Evolutionary conservation across 2,329 filamentous ascomycete species (phyloP).

Genomic region (Emmonsia crescens): DNA sequence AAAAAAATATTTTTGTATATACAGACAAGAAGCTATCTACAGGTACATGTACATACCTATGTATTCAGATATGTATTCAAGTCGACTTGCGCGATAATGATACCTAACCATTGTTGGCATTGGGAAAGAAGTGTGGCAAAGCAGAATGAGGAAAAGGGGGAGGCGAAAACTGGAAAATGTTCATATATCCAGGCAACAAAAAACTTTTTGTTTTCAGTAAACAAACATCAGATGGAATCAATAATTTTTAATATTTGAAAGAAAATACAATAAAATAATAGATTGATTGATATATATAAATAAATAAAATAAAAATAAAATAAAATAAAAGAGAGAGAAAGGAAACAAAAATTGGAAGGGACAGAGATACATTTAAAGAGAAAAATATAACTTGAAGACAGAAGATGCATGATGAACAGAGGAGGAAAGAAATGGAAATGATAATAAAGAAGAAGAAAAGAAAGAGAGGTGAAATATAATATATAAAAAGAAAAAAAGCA

Average conservation of each 20-base stretch:
- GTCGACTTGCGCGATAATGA: neutral
- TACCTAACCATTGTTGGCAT: neutral
- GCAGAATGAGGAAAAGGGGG: too few relatives aligned
- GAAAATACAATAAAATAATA: neutral
- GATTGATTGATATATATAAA: neutral
- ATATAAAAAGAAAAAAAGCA: neutral
- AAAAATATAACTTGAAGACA: neutral
- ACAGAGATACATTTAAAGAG: neutral
- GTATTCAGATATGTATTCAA: neutral
- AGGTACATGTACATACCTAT: too few relatives aligned
- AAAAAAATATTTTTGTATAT: too few relatives aligned
- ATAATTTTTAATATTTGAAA: neutral
- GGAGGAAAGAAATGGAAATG: neutral
- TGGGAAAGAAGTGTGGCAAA: too few relatives aligned
- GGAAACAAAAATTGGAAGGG: neutral
- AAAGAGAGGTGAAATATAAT: slow-evolving; percentile 2
- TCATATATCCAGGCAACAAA: too few relatives aligned
- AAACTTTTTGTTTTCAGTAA: too few relatives aligned
- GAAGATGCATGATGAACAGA: neutral
- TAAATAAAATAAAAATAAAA: neutral
- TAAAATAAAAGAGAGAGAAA: neutral
- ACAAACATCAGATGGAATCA: too few relatives aligned
- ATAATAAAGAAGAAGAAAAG: neutral
- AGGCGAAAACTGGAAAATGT: too few relatives aligned
- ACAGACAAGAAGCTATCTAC: too few relatives aligned